Base-by-base conservation (phyloP, 192 early-diverging fungal species). In the Podila verticillata region DNA sequence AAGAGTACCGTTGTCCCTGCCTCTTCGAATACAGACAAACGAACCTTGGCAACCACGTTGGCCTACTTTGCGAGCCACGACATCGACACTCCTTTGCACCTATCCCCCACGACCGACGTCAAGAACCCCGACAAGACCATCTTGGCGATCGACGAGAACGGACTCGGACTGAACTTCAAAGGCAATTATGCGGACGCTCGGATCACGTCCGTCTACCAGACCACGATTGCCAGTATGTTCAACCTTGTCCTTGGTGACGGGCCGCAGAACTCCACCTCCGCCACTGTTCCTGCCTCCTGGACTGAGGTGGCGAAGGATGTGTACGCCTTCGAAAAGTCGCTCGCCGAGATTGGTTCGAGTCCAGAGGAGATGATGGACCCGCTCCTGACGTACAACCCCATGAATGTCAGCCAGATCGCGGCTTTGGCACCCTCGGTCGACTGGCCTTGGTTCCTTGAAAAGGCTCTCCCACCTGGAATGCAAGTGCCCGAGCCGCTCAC, bases 171-270 rank as follows among this genome's bases (percentile, higher is more conserved):
- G 24, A 6, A 9, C 28, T 22, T 8, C 28, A 24, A 31, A 24
- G 84, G 86, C 35, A 88, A 91, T 51, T 92, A 91, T 72, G 32
- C 70, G 28, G 73, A 91, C 12, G 7, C 54, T 12, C 48, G 82
- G 4, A 66, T 74, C 4, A 19, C 87, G 9, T 28, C 49, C 20
- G 30, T 65, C 13, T 91, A 88, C 47, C 22, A 77, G 61, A 35
- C 28, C 22, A 75, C 67, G 17, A 48, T 90, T 12, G 31, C 44
- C 3, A 61, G 77, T 17, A 70, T 87, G 24, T 49, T 90, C 44
- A 29, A 64, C 4, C 49, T 22, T 5, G 6, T 69, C 31, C 30
- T 87, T 4, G 72, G 62, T 20, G 64, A 58, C 10, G 19, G 19
- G 30, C 57, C 56, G 31, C 58, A 10, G 3, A 19, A 24, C 58